Percentiles rank a stretch among this genome's conserved stretches.
Conservation (phyloP, 495 filamentous ascomycete species). For the Barbatosphaeria neglecta region DNA sequence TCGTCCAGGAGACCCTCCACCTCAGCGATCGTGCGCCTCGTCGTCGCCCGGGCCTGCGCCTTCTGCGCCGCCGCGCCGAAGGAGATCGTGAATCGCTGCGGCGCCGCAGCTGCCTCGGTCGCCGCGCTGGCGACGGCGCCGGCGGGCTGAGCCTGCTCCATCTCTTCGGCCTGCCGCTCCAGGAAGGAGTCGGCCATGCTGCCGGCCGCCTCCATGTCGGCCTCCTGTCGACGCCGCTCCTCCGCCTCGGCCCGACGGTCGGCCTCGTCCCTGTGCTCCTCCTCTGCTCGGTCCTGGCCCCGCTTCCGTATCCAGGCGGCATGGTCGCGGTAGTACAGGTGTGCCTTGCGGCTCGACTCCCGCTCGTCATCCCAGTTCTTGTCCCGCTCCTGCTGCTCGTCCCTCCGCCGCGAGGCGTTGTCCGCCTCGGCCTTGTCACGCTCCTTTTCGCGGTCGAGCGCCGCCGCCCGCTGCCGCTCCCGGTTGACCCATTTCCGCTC, state of each 20-base stretch:
- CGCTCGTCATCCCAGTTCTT: slow-evolving; percentile 81
- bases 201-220: slow-evolving; percentile 64
- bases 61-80: slow-evolving; percentile 79
- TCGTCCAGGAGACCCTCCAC: slow-evolving; percentile 91
- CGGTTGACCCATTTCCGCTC: slow-evolving; percentile 84
- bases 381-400: slow-evolving; percentile 59
- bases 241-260: slow-evolving; percentile 70
- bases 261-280: slow-evolving; percentile 63
- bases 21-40: slow-evolving; percentile 76
- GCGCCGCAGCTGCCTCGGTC: slow-evolving; percentile 33
- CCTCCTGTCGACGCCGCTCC: slow-evolving; percentile 55
- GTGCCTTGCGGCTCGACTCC: slow-evolving; percentile 57
- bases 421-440: slow-evolving; percentile 68
- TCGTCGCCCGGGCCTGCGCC: slow-evolving; percentile 58
- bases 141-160: slow-evolving; percentile 49
- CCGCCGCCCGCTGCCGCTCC: slow-evolving; percentile 70
- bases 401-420: slow-evolving; percentile 38
- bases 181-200: slow-evolving; percentile 92
- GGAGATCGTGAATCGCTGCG: slow-evolving; percentile 85
- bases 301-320: slow-evolving; percentile 78
- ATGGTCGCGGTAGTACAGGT: slow-evolving; percentile 80
- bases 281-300: slow-evolving; percentile 55
- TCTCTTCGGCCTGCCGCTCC: slow-evolving; percentile 74
- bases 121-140: slow-evolving; percentile 24
- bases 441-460: slow-evolving; percentile 69